Evolutionary conservation across 2,329 filamentous ascomycete genomes (phyloP), one percentile per base, ranked within the genome.

Genomic region (Aspergillus ibericus): DNA sequence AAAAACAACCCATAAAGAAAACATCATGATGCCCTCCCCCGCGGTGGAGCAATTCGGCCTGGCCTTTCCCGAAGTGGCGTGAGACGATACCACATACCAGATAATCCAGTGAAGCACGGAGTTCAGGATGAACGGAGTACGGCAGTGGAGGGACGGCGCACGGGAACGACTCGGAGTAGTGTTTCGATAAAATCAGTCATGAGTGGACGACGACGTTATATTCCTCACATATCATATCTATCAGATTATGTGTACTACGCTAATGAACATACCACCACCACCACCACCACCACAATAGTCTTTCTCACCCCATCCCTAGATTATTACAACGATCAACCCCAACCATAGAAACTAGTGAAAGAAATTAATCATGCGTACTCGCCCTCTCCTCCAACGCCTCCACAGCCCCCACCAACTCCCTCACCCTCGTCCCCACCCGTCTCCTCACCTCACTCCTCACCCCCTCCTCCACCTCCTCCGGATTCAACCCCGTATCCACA

Each of bases 341-440:
- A 20, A 12, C 13, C 34, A n/a, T 15, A 36, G 12, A 15, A 3
- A 35, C 32, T 13, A 3, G 13, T 8, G 6, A 10, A 38, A 15
- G 2, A 16, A 48, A 3, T 12, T 16, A 48, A n/a, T 48, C 44
- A 32, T 18, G n/a, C 55, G 70, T 72, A 48, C 63, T 55, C 18
- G 73, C 77, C 66, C 69, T 73, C 61, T 74, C 70, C 67, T 81
- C 78, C 64, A 81, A 68, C 15, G 59, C 66, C 66, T 72, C 65
- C 55, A 81, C 75, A 18, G 77, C 80, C 72, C 70, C 73, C 62
- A 74, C 73, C 70, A 81, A 72, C 68, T 82, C 79, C 64, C 79
- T 69, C 55, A 82, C 70, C 66, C 78, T 68, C 62, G 76, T 73
- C 15, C 76, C 78, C 64, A 82, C 71, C 59, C 79, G 69, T 62